Evolutionary conservation across 2,329 filamentous ascomycete species (phyloP).

Genomic region (Clonostachys rosea): DNA sequence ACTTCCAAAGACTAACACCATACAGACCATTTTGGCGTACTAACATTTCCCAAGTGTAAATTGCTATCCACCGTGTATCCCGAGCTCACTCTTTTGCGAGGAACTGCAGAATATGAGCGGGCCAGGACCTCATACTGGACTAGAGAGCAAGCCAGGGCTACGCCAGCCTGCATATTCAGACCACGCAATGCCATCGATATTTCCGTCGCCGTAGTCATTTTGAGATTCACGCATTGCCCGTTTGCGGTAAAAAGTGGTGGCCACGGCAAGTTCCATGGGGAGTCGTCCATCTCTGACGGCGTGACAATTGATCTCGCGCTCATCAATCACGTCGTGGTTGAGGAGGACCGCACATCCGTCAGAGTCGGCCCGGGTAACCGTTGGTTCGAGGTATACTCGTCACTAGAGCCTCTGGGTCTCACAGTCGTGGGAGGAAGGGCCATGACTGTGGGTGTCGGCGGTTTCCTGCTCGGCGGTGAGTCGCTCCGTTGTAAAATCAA

Average conservation of each 20-base stretch:
- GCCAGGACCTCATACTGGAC: too few species aligned
- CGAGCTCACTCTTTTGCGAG: too few species aligned
- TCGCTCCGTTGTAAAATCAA: background rate
- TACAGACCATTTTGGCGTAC: too few species aligned
- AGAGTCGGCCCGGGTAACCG: constrained; percentile 34
- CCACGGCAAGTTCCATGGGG: constrained; percentile 38
- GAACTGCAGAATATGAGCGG: too few species aligned
- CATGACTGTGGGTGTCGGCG: constrained; percentile 33
- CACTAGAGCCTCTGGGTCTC: constrained; percentile 27
- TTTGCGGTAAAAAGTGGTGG: constrained; percentile 50
- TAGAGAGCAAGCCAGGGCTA: constrained; percentile 30
- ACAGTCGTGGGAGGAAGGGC: constrained; percentile 33
- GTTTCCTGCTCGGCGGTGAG: constrained; percentile 35
- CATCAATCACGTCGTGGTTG: constrained; percentile 18
- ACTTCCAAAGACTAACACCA: too few species aligned
- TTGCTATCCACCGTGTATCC: too few species aligned
- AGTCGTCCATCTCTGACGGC: constrained; percentile 32
- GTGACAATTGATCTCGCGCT: constrained; percentile 34
- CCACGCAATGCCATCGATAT: constrained; percentile 7
- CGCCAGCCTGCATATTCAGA: constrained; percentile 6
- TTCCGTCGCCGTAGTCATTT: constrained; percentile 5
- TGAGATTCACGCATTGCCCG: constrained; percentile 4
- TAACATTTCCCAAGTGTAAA: too few species aligned
- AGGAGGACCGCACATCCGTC: constrained; percentile 24
- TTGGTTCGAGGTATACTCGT: constrained; percentile 36